Base-by-base conservation (phyloP, 192 early-diverging fungal species). In the Entophlyctis luteolus region DNA sequence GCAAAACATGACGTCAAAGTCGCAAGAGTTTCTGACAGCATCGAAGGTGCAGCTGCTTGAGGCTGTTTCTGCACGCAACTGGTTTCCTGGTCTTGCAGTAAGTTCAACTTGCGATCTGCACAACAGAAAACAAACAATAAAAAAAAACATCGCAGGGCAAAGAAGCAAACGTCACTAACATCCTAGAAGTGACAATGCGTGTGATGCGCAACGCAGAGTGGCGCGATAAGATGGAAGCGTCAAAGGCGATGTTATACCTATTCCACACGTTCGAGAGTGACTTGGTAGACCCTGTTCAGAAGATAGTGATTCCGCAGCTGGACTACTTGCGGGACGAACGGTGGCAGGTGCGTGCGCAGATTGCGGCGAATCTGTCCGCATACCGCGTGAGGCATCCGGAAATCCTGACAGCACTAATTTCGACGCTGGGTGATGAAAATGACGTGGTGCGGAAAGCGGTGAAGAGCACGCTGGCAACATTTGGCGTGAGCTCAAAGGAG, bases 41-140 rank as follows among this genome's bases (percentile, higher is more conserved):
- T 60, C 59, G 6, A 39, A 55, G 48, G 63, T 16, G 5, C 49
- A 52, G 27, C 4, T 37, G 16, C 22, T 65, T 33, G 52, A 74
- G 22, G 68, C 67, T 16, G 45, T 68, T 2, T 45, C 77, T 0
- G 42, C 49, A 1, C 48, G 54, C 3, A 72, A 77, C 38, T 80
- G 79, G 79, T 80, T 80, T 57, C 79, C 75, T 1, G 75, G 75
- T 29, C 27, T 80, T 2, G 62, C 50, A 35, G 78, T 80, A 54
- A 59, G 68, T 76, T 36, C 2, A 16, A 16, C n/a, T 72, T 47
- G 52, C 39, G n/a, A 46, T 35, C 23, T 16, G 5, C 12, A 23
- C n/a, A n/a, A n/a, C n/a, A n/a, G n/a, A n/a, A n/a, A n/a, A n/a
- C n/a, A n/a, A n/a, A n/a, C n/a, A n/a, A n/a, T n/a, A n/a, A n/a